phyloP scores from a whole-genome alignment of 805 yeast genomes.

The Saccharomycopsis sp. region DNA sequence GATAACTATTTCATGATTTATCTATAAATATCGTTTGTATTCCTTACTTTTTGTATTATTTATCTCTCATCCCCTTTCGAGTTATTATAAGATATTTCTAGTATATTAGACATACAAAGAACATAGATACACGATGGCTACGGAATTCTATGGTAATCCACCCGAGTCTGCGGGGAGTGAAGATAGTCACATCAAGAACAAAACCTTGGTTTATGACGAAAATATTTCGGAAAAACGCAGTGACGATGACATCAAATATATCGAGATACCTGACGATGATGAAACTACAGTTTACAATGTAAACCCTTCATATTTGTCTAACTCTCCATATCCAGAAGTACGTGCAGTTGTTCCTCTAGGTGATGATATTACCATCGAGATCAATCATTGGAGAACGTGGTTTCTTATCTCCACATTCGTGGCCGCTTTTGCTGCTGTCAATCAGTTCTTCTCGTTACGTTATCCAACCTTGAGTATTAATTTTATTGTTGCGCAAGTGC shows the following conservation, averaged over 20 bases:
- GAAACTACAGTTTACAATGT: slow-evolving; percentile 1
- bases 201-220: not conserved
- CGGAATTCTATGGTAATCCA: not conserved
- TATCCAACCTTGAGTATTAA: slow-evolving; percentile 47
- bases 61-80: not conserved
- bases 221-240: slow-evolving; percentile 3
- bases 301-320: slow-evolving; percentile 10
- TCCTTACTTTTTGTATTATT: not conserved
- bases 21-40: not conserved
- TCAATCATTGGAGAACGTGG: slow-evolving; percentile 52
- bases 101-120: not conserved
- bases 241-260: not conserved
- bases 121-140: not conserved
- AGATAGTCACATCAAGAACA: not conserved
- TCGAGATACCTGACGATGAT: slow-evolving; percentile 17
- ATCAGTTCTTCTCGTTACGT: slow-evolving; percentile 52
- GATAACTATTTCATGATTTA: not conserved
- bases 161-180: not conserved
- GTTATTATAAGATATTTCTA: not conserved
- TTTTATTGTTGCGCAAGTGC: slow-evolving; percentile 49
- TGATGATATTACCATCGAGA: slow-evolving; percentile 45
- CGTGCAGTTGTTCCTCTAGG: slow-evolving; percentile 55
- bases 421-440: slow-evolving; percentile 51
- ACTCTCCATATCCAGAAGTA: slow-evolving; percentile 39
- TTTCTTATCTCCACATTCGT: slow-evolving; percentile 46